These are phyloP conservation scores for Kwoniella botswanensis DNA, from an alignment of 768 basidiomycete genomes.

Conservation along the genomic window DNA sequence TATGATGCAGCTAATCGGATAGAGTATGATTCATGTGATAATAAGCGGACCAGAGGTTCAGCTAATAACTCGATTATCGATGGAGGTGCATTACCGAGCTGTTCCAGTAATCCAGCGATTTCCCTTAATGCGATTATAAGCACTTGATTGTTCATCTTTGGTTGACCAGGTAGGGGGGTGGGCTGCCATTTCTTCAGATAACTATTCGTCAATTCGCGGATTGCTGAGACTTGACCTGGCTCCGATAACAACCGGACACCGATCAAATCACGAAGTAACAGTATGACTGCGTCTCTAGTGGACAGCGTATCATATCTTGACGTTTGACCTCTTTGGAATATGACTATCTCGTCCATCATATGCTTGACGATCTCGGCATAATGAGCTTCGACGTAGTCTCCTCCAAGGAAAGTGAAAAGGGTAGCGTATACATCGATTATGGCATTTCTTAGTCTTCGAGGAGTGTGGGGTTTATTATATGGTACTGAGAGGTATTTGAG, in stretches of 20 bases:
- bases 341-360: slow-evolving; percentile 76
- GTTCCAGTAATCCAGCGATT: slow-evolving; percentile 80
- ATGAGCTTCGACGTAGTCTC: slow-evolving; percentile 77
- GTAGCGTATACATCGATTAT: slow-evolving; percentile 87
- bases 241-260: slow-evolving; percentile 88
- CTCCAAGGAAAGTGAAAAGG: slow-evolving; percentile 74
- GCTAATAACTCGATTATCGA: slow-evolving; percentile 86
- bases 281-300: slow-evolving; percentile 72
- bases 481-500: slow-evolving; percentile 74
- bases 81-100: slow-evolving; percentile 88
- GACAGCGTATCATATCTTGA: slow-evolving; percentile 77
- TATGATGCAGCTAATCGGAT: slow-evolving; percentile 86
- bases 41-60: slow-evolving; percentile 81
- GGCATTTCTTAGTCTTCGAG: slow-evolving; percentile 77
- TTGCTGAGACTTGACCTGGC: slow-evolving; percentile 88
- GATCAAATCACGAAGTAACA: slow-evolving; percentile 82
- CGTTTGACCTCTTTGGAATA: slow-evolving; percentile 61
- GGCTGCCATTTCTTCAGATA: slow-evolving; percentile 88
- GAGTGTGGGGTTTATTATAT: slow-evolving; percentile 74
- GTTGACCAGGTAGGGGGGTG: slow-evolving; percentile 84
- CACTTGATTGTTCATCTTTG: slow-evolving; percentile 69
- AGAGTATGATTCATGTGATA: slow-evolving; percentile 83
- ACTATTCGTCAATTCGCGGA: slow-evolving; percentile 78
- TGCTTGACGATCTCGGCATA: slow-evolving; percentile 80
- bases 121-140: slow-evolving; percentile 79